phyloP scores from a whole-genome alignment of 108 stramenopile species.

The Nitzschia palea region DNA sequence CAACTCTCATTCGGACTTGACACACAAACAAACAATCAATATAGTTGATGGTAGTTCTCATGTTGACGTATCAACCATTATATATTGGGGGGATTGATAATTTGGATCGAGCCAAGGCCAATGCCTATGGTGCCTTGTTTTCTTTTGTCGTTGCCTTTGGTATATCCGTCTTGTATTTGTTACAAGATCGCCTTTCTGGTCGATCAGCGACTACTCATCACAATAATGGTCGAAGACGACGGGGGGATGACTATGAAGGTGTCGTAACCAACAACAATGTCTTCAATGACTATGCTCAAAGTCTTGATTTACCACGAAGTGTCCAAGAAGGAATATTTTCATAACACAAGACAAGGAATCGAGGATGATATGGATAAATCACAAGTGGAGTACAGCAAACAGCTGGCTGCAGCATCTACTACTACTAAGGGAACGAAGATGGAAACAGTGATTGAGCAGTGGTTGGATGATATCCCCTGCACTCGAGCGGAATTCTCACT shows the following conservation, averaged over 20 bases:
- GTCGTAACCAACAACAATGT: neutral
- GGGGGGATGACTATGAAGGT: slow-evolving; percentile 10
- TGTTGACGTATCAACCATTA: slow-evolving; percentile 74
- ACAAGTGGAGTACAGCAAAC: no score
- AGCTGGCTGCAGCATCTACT: no score
- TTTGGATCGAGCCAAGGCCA: slow-evolving; percentile 54
- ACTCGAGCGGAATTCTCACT: no score
- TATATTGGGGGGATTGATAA: slow-evolving; percentile 78
- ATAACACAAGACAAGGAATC: no score
- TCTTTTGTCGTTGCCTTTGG: slow-evolving; percentile 71
- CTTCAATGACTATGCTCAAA: slow-evolving; percentile 18
- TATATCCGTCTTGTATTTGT: slow-evolving; percentile 29
- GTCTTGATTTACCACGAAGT: slow-evolving; percentile 23
- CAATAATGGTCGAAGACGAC: slow-evolving; percentile 36
- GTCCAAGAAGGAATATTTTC: slow-evolving; percentile 21
- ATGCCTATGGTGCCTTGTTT: slow-evolving; percentile 79
- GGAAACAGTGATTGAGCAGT: no score
- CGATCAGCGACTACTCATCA: slow-evolving; percentile 32
- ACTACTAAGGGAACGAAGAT: no score
- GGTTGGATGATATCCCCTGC: no score
- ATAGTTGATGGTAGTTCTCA: slow-evolving; percentile 62
- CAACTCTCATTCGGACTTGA: no score
- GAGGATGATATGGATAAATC: no score
- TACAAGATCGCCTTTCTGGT: neutral
- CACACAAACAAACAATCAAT: neutral